phyloP scores from a whole-genome alignment of 78 protist genomes.

The Neovahlkampfia damariscottae region DNA sequence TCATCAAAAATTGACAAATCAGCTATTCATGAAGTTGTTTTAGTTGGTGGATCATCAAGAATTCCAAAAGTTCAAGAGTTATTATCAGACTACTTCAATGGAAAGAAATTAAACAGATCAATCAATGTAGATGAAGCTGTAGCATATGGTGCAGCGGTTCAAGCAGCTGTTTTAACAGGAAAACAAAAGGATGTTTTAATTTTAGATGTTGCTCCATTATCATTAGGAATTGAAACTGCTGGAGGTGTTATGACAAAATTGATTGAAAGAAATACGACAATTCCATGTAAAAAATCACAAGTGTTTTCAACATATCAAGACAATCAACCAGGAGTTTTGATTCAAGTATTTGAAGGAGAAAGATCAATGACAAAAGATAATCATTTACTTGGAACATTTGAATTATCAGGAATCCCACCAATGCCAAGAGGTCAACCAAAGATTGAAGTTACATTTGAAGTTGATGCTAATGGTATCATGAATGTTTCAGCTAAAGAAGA shows the following conservation, averaged over 20 bases:
- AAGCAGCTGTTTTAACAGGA: slow-evolving; percentile 90
- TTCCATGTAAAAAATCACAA: slow-evolving; percentile 94
- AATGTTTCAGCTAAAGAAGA: slow-evolving; percentile 88
- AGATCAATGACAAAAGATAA: slow-evolving; percentile 55
- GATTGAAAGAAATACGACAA: slow-evolving; percentile 92
- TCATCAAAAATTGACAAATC: slow-evolving; percentile 51
- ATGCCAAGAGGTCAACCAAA: slow-evolving; percentile 91
- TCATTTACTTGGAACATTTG: slow-evolving; percentile 86
- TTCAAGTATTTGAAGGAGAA: slow-evolving; percentile 97
- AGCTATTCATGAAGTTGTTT: slow-evolving; percentile 25
- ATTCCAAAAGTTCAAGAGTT: slow-evolving; percentile 47
- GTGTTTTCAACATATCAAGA: slow-evolving; percentile 85
- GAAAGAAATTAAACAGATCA: slow-evolving; percentile 43
- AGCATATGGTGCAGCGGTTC: slow-evolving; percentile 99
- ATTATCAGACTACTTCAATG: slow-evolving; percentile 19
- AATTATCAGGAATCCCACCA: slow-evolving; percentile 76
- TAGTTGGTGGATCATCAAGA: slow-evolving; percentile 56
- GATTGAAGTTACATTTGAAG: slow-evolving; percentile 59
- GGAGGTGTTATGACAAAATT: slow-evolving; percentile 98
- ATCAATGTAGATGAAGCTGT: slow-evolving; percentile 64
- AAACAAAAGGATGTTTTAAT: slow-evolving; percentile 59
- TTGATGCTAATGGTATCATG: slow-evolving; percentile 58
- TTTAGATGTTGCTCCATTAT: slow-evolving; percentile 94
- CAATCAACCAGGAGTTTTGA: slow-evolving; percentile 78
- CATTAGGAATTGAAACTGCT: slow-evolving; percentile 97